Evolutionary conservation across 2,329 filamentous ascomycete genomes (phyloP).

Genomic region (Paraphoma chrysanthemicola): DNA sequence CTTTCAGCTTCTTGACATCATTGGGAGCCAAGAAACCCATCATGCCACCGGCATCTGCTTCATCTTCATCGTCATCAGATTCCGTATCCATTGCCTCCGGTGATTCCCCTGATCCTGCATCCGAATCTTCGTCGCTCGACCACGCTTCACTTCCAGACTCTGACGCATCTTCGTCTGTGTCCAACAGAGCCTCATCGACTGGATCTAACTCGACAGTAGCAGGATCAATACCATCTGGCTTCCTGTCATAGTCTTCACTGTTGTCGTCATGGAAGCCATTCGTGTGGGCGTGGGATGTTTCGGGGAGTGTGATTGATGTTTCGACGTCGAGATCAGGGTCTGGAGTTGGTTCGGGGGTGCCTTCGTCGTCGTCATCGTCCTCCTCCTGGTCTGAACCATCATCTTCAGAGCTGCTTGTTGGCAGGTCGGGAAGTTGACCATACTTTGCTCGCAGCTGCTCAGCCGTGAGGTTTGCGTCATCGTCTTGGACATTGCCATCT

Average conservation of each 20-base stretch:
- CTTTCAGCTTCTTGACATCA: conserved; percentile 45
- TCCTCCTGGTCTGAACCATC: conserved; percentile 44
- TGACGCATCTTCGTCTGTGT: conserved; percentile 42
- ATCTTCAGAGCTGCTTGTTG: conserved; percentile 42
- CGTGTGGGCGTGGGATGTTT: conserved; percentile 16
- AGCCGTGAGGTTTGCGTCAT: conserved; percentile 71
- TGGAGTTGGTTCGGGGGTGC: conserved; percentile 37
- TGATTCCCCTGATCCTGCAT: conserved; percentile 25
- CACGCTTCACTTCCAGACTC: conserved; percentile 46
- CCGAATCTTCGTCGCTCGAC: conserved; percentile 47
- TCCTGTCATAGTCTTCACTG: conserved; percentile 16
- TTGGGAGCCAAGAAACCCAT: conserved; percentile 44
- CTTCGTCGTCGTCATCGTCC: conserved; percentile 34
- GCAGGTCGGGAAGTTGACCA: conserved; percentile 63
- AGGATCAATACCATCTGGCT: conserved; percentile 39
- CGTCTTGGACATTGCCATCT: conserved; percentile 54
- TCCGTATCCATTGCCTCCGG: conserved; percentile 23
- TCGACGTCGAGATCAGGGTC: conserved; percentile 40
- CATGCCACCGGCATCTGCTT: conserved; percentile 35
- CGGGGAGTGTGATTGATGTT: conserved; percentile 15
- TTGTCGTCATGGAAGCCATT: conserved; percentile 34
- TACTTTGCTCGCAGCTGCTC: conserved; percentile 75
- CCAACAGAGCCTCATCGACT: conserved; percentile 50
- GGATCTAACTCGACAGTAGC: conserved; percentile 49
- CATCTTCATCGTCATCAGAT: conserved; percentile 44